These are phyloP conservation scores for Coemansia sp. DNA, from an alignment of 192 early-diverging fungal genomes.

Conservation along the genomic window DNA sequence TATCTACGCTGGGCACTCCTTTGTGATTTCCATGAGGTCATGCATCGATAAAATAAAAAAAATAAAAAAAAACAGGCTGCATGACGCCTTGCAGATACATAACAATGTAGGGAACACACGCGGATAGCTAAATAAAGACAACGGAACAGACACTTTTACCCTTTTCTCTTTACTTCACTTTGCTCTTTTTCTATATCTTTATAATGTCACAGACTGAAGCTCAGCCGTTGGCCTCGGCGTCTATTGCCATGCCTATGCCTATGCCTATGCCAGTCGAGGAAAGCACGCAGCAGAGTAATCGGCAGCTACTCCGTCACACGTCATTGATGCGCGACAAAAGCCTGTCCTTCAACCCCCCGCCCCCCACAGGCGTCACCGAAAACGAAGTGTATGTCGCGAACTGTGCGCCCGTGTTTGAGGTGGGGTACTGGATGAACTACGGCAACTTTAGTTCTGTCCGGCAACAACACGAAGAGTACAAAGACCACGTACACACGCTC, in stretches of 20 bases:
- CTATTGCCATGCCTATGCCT: background rate
- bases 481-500: conserved; percentile 44
- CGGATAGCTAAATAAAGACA: too few species aligned
- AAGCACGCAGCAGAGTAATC: background rate
- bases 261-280: background rate
- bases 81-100: background rate
- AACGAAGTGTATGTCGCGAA: conserved; percentile 28
- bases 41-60: background rate
- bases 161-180: background rate
- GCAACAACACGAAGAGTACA: conserved; percentile 48
- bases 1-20: background rate
- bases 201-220: background rate
- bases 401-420: conserved; percentile 53
- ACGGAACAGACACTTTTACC: too few species aligned
- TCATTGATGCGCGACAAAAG: conserved; percentile 45
- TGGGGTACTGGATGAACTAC: conserved; percentile 57
- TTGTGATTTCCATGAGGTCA: background rate
- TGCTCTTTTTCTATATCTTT: background rate
- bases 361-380: background rate
- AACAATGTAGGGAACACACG: background rate
- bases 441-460: conserved; percentile 51
- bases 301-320: conserved; percentile 37
- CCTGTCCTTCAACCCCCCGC: conserved; percentile 17
- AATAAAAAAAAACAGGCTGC: too few species aligned
- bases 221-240: background rate